Evolutionary conservation across 192 early-diverging fungal genomes (phyloP), one percentile per base, ranked within the genome.

Genomic region (Umbelopsis ramanniana): DNA sequence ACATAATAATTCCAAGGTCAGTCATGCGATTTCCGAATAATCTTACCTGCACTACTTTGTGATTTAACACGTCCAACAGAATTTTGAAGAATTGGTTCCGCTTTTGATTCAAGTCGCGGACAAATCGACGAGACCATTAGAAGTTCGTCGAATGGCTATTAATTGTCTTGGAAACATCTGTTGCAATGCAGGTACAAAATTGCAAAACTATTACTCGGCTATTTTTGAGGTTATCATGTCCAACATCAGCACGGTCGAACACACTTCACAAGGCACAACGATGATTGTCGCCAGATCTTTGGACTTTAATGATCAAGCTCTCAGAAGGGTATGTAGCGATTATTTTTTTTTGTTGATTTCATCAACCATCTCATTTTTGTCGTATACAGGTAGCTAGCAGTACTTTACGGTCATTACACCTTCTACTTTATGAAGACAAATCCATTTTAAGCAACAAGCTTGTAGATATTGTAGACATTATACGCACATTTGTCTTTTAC

Each of bases 121-220:
- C 10, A 68, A 40, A 43, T 66, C 75, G 4, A 63, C 63, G 21
- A 73, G 52, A 53, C 73, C 79, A 2, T 54, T 80, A 10, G 81
- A 88, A 66, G 54, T 78, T 22, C 78, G 86, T n/a, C 72, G 86
- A 40, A 90, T 91, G 87, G 87, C 90, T 1, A 76, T 93, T 68
- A 87, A 84, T 66, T 90, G 89, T 71, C 60, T 93, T n/a, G 89
- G 87, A 22, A 92, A 91, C 66, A 33, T 87, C 21, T 88, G 87
- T 48, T 76, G 81, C n/a, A 85, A 84, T 33, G 86, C 84, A 19
- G 90, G 89, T 15, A 35, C 84, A 6, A 86, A 89, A 24, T 69
- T 81, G 45, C 75, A 81, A 15, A 40, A 54, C 7, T 71, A 84
- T 53, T 87, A 88, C 69, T 76, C 76, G 15, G 35, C 70, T 23